Conservation (phyloP, 2,329 filamentous ascomycete species). For the Ophiognomonia clavigignenti-juglandacearum region DNA sequence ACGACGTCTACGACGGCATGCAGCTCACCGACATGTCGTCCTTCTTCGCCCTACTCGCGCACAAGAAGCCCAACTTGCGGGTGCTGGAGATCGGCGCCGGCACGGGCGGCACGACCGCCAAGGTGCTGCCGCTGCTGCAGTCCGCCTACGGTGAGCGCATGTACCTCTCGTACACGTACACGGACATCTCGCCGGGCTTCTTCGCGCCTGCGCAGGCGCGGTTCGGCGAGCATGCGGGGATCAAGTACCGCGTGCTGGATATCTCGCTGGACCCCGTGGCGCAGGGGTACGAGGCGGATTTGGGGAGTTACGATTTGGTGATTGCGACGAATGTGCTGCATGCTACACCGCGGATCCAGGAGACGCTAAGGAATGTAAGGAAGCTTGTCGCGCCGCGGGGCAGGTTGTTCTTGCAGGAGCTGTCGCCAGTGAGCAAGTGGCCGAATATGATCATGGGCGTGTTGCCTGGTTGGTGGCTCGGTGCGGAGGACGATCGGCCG, state of each 20-base stretch:
- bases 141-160: background rate
- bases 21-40: background rate
- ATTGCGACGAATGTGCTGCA: slow-evolving; percentile 5
- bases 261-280: slow-evolving; percentile 6
- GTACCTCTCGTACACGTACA: slow-evolving; percentile 18
- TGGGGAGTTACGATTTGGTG: slow-evolving; percentile 23
- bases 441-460: slow-evolving; percentile 2
- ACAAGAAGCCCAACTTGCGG: slow-evolving; percentile 27
- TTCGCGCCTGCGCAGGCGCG: slow-evolving; percentile 16
- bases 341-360: background rate
- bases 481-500: background rate
- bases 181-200: slow-evolving; percentile 19
- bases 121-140: slow-evolving; percentile 18
- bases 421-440: background rate
- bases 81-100: slow-evolving; percentile 34
- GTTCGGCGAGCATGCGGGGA: slow-evolving; percentile 8
- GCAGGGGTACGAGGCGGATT: slow-evolving; percentile 21
- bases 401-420: background rate
- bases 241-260: slow-evolving; percentile 16
- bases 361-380: background rate
- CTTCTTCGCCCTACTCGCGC: slow-evolving; percentile 9
- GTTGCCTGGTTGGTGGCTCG: slow-evolving; percentile 3
- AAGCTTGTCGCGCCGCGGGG: background rate
- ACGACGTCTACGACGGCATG: slow-evolving; percentile 5
- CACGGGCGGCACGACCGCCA: slow-evolving; percentile 26